Conservation (phyloP, 2,329 filamentous ascomycete species). For the Fusarium lyarnte region DNA sequence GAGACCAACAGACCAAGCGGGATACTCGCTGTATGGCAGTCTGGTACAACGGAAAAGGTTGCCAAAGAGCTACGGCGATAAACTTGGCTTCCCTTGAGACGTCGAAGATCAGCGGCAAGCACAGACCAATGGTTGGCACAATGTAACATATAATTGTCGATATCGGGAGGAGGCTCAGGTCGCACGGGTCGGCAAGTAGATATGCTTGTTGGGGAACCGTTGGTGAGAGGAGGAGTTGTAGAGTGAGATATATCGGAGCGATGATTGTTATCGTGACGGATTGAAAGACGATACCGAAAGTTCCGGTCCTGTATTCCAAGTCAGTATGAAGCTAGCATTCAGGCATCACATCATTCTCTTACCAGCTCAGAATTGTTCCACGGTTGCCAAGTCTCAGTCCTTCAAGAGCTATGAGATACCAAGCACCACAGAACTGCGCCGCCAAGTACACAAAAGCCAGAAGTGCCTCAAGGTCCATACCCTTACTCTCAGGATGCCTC, state of each 20-base stretch:
- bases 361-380: constrained; percentile 29
- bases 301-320: constrained; percentile 16
- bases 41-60: constrained; percentile 34
- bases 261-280: constrained; percentile 32
- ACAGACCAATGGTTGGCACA: constrained; percentile 21
- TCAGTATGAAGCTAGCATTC: neutral
- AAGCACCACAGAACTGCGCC: constrained; percentile 35
- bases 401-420: constrained; percentile 32
- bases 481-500: neutral
- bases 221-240: constrained; percentile 29
- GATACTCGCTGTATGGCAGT: neutral
- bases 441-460: constrained; percentile 33
- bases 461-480: constrained; percentile 21
- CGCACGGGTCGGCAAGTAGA: constrained; percentile 19
- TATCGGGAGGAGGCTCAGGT: constrained; percentile 19
- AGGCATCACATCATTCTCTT: neutral
- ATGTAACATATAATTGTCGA: constrained; percentile 30
- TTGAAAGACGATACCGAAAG: constrained; percentile 34
- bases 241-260: constrained; percentile 29
- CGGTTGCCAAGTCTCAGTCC: constrained; percentile 26
- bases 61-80: constrained; percentile 27
- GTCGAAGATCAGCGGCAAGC: constrained; percentile 14
- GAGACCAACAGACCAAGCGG: neutral
- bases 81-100: constrained; percentile 10
- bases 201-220: neutral